These are phyloP conservation scores for Leccinum laetum DNA, from an alignment of 1,284 basidiomycete genomes.

Conservation along the genomic window DNA sequence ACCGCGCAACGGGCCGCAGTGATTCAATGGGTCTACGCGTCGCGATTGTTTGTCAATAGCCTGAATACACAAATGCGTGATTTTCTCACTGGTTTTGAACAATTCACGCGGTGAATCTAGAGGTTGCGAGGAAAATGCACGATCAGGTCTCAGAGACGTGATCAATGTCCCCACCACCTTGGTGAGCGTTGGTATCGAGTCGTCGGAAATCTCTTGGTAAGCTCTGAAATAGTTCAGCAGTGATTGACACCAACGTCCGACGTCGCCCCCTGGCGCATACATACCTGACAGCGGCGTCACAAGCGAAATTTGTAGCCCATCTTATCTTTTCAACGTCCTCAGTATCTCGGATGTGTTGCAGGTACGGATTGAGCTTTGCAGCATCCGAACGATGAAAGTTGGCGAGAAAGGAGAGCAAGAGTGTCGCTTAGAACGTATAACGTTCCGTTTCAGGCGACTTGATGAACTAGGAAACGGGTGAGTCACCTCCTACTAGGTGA, in stretches of 20 bases:
- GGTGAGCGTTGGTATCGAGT: constrained; percentile 47
- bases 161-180: constrained; percentile 51
- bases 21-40: constrained; percentile 55
- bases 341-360: constrained; percentile 49
- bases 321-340: constrained; percentile 50
- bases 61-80: neutral
- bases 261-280: constrained; percentile 16
- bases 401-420: constrained; percentile 57
- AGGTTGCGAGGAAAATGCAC: constrained; percentile 46
- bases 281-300: constrained; percentile 47
- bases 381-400: constrained; percentile 72
- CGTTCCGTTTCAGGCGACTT: constrained; percentile 51
- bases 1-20: constrained; percentile 50
- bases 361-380: constrained; percentile 62
- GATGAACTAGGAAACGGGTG: constrained; percentile 41
- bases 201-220: constrained; percentile 56
- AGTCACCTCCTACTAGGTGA: neutral
- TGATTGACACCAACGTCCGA: neutral
- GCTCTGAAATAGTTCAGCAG: constrained; percentile 27
- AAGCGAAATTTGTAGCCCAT: constrained; percentile 38
- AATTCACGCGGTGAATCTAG: constrained; percentile 49
- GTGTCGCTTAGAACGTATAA: constrained; percentile 56
- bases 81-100: constrained; percentile 53
- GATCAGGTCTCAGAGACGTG: constrained; percentile 51
- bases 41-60: neutral